Evolutionary conservation across 2,329 filamentous ascomycete species (phyloP).

Genomic region (Magnaporthiopsis incrustans): DNA sequence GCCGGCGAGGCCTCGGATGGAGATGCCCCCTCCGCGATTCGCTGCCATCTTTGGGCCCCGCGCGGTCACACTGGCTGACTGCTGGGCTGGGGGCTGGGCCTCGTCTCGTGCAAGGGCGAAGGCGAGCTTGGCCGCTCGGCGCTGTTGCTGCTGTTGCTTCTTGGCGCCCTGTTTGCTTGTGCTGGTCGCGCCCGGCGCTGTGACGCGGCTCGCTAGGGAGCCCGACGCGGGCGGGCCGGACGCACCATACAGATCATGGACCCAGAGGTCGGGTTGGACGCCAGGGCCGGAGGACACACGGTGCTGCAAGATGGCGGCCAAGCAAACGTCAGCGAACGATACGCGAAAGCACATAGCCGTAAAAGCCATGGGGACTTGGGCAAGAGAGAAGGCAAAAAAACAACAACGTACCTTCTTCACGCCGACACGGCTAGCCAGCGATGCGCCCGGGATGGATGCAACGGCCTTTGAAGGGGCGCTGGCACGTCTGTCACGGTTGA

Average conservation of each 20-base stretch:
- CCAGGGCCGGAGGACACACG: constrained; percentile 2
- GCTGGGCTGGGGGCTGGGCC: constrained; percentile 24
- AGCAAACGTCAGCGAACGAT: constrained; percentile 6
- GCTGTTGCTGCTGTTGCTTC: constrained; percentile 19
- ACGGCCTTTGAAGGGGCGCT: constrained; percentile 42
- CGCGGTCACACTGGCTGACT: constrained; percentile 27
- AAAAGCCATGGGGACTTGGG: not conserved
- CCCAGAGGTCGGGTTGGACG: constrained; percentile 53
- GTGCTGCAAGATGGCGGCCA: constrained; percentile 17
- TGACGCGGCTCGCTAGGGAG: constrained; percentile 40
- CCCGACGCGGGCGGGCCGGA: constrained; percentile 19
- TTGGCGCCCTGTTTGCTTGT: not conserved
- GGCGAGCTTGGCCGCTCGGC: constrained; percentile 33
- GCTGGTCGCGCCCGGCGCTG: constrained; percentile 25
- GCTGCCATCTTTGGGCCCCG: constrained; percentile 8
- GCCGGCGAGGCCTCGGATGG: constrained; percentile 65
- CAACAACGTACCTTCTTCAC: constrained; percentile 54
- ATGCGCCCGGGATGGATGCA: constrained; percentile 32
- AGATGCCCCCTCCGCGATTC: constrained; percentile 39
- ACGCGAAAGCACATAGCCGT: constrained; percentile 9
- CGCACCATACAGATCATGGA: constrained; percentile 56
- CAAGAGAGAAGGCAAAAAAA: constrained; percentile 2
- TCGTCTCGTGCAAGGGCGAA: constrained; percentile 34
- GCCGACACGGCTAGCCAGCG: constrained; percentile 64
- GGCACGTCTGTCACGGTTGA: constrained; percentile 51